Conservation (phyloP, 768 basidiomycete genomes). For the Gloeopeniophorella convolvens region DNA sequence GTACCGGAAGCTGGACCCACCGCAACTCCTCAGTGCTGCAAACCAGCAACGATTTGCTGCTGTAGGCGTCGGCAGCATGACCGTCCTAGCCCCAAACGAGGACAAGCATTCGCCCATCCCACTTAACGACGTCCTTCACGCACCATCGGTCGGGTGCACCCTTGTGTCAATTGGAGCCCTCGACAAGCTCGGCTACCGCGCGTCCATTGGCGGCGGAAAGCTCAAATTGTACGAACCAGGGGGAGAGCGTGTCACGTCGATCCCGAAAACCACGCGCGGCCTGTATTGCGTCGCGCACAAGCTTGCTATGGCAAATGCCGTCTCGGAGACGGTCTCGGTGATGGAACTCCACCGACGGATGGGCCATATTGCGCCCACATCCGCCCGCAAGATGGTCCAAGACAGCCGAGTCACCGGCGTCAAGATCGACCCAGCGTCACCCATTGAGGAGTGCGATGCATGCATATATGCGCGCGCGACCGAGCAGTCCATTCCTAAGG, state of each 20-base stretch:
- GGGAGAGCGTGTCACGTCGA: not conserved
- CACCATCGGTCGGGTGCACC: not conserved
- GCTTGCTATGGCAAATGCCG: not conserved
- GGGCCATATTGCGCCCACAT: slow-evolving; percentile 30
- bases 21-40: not conserved
- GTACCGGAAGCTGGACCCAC: no score
- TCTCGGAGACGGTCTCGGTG: slow-evolving; percentile 2
- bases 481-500: not conserved
- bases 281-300: not conserved
- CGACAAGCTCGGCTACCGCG: not conserved
- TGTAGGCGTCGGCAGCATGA: not conserved
- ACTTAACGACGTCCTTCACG: not conserved
- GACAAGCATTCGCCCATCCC: not conserved
- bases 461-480: not conserved
- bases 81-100: not conserved
- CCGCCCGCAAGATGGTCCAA: slow-evolving; percentile 22
- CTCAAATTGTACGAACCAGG: no score
- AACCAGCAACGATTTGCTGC: not conserved
- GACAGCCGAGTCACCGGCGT: not conserved
- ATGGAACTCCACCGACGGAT: slow-evolving; percentile 27
- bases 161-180: not conserved
- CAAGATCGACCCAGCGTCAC: not conserved
- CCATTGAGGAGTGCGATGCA: slow-evolving; percentile 31
- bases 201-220: not conserved
- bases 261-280: not conserved